A percentile compares a stretch with the other conserved stretches of the same genome.
Conservation (phyloP, 495 filamentous ascomycete genomes). For the Daldinia childiae region DNA sequence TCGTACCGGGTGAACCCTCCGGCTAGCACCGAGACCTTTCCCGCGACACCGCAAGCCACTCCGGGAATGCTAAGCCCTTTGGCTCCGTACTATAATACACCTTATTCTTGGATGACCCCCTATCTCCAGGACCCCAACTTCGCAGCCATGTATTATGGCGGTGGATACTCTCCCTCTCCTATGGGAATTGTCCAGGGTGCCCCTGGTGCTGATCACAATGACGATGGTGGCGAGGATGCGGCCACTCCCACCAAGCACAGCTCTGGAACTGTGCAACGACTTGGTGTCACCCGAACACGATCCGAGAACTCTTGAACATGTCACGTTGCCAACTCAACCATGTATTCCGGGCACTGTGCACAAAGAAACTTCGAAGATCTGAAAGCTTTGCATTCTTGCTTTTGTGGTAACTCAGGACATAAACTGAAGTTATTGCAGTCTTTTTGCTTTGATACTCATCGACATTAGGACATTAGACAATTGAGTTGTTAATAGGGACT, state of each 20-base stretch:
- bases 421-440: neutral
- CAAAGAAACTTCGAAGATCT: neutral
- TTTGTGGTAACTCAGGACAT: neutral
- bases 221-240: neutral
- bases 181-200: neutral
- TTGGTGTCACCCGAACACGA: neutral
- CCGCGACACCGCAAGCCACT: slow-evolving; percentile 20
- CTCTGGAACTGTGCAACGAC: neutral
- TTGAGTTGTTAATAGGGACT: slow-evolving; percentile 1
- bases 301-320: neutral
- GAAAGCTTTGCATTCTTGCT: neutral
- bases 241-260: neutral
- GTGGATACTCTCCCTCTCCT: slow-evolving; percentile 6
- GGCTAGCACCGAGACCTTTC: slow-evolving; percentile 1
- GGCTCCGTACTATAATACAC: slow-evolving; percentile 12
- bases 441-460: slow-evolving; percentile 1
- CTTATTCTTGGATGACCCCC: slow-evolving; percentile 27
- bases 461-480: neutral
- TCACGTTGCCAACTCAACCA: neutral
- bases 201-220: neutral
- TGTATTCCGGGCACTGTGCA: neutral
- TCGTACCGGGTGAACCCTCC: neutral
- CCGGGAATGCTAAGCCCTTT: slow-evolving; percentile 19
- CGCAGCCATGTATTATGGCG: slow-evolving; percentile 5
- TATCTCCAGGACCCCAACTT: slow-evolving; percentile 33